Evolutionary conservation across 257 asterid genomes (phyloP).

Genomic region (Jacaranda copaia): DNA sequence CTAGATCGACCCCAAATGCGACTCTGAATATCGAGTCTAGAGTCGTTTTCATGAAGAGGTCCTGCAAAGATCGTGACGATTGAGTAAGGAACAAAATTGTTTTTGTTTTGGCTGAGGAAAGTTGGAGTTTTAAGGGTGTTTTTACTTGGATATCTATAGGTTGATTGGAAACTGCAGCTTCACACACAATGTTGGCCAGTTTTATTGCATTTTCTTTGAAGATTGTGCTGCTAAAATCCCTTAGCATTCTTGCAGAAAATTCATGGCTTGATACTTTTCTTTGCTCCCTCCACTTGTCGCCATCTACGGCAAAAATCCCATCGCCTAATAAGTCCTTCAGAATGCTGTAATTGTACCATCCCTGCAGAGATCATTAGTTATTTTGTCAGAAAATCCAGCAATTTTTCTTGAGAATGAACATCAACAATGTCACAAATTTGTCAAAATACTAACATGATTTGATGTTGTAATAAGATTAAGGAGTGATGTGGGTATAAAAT

Average conservation of each 20-base stretch:
- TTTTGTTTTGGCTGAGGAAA: neutral
- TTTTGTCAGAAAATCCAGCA: neutral
- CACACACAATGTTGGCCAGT: conserved; percentile 55
- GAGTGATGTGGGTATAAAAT: neutral
- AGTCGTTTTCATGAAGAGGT: conserved; percentile 60
- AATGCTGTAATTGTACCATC: conserved; percentile 50
- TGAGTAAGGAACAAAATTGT: neutral
- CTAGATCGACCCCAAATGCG: conserved; percentile 61
- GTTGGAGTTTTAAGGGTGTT: neutral
- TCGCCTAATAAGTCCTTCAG: conserved; percentile 68
- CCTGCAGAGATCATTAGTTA: conserved; percentile 43
- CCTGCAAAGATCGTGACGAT: conserved; percentile 40
- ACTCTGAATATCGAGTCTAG: conserved; percentile 60
- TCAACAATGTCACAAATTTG: no score
- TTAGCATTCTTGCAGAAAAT: conserved; percentile 63
- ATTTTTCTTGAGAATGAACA: no score
- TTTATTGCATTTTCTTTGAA: conserved; percentile 60
- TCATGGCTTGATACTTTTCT: conserved; percentile 73
- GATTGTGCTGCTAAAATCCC: conserved; percentile 59
- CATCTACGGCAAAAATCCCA: conserved; percentile 81
- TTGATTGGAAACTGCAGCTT: conserved; percentile 41
- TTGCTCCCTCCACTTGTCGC: conserved; percentile 75
- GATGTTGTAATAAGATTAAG: no score
- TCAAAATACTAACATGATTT: no score
- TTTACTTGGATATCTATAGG: conserved; percentile 69